phyloP scores from a whole-genome alignment of 345 rosid genomes.

The Arabidopsis arenosa region DNA sequence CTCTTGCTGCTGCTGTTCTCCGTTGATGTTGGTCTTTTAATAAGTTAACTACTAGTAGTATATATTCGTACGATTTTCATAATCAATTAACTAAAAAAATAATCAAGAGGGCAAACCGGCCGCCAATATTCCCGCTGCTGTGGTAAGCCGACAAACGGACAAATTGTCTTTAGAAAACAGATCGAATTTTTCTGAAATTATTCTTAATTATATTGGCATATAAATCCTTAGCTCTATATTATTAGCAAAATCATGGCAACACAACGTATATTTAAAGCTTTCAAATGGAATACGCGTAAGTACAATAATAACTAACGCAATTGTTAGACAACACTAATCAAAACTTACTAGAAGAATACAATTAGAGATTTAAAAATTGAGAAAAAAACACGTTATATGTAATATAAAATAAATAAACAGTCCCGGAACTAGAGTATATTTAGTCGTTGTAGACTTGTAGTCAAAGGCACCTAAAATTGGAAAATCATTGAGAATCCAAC shows the following conservation, averaged over 20 bases:
- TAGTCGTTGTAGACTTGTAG: slow-evolving; percentile 37
- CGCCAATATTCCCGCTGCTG: slow-evolving; percentile 48
- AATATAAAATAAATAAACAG: background rate
- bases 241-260: slow-evolving; percentile 29
- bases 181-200: slow-evolving; percentile 22
- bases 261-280: background rate
- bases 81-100: background rate
- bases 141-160: slow-evolving; percentile 51
- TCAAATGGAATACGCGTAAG: background rate
- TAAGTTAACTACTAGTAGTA: background rate
- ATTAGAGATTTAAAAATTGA: background rate
- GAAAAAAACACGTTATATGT: background rate
- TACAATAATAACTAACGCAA: slow-evolving; percentile 10
- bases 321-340: background rate
- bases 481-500: slow-evolving; percentile 41
- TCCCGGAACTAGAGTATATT: background rate
- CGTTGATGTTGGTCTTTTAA: slow-evolving; percentile 2
- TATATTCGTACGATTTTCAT: background rate
- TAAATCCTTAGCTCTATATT: slow-evolving; percentile 15
- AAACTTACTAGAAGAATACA: background rate
- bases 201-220: background rate
- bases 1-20: slow-evolving; percentile 16
- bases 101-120: slow-evolving; percentile 44
- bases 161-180: slow-evolving; percentile 39
- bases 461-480: slow-evolving; percentile 33